Evolutionary conservation across 768 basidiomycete species (phyloP).

Genomic region (Daedaleopsis sinensis): DNA sequence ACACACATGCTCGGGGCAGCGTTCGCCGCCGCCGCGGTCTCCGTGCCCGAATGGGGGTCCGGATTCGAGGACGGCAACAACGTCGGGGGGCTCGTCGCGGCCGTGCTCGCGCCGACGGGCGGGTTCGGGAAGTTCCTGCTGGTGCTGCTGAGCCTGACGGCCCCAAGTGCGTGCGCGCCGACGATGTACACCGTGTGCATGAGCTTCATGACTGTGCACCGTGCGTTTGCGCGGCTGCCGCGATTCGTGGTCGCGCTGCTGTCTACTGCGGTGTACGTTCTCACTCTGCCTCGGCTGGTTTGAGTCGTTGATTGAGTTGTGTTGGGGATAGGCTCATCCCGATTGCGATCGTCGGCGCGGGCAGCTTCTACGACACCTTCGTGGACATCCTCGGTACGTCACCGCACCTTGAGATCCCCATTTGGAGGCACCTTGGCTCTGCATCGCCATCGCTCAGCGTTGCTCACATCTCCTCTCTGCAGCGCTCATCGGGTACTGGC

Average conservation of each 20-base stretch:
- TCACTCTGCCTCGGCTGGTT: neutral
- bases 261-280: constrained; percentile 46
- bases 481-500: constrained; percentile 52
- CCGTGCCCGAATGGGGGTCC: constrained; percentile 42
- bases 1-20: constrained; percentile 49
- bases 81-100: constrained; percentile 51
- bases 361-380: constrained; percentile 47
- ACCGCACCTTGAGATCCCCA: no score
- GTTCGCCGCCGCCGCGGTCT: constrained; percentile 44
- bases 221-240: constrained; percentile 39
- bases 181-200: constrained; percentile 60
- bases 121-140: constrained; percentile 49
- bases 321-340: constrained; percentile 50
- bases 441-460: neutral
- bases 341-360: constrained; percentile 48
- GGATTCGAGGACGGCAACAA: constrained; percentile 41
- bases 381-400: constrained; percentile 44
- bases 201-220: constrained; percentile 44
- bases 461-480: constrained; percentile 14
- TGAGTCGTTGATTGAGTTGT: no score
- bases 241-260: constrained; percentile 49
- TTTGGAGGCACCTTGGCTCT: neutral
- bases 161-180: constrained; percentile 58
- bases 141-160: constrained; percentile 48
- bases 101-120: constrained; percentile 39